These are phyloP conservation scores for Hygrophorus russula DNA, from an alignment of 768 basidiomycete species.

Conservation along the genomic window DNA sequence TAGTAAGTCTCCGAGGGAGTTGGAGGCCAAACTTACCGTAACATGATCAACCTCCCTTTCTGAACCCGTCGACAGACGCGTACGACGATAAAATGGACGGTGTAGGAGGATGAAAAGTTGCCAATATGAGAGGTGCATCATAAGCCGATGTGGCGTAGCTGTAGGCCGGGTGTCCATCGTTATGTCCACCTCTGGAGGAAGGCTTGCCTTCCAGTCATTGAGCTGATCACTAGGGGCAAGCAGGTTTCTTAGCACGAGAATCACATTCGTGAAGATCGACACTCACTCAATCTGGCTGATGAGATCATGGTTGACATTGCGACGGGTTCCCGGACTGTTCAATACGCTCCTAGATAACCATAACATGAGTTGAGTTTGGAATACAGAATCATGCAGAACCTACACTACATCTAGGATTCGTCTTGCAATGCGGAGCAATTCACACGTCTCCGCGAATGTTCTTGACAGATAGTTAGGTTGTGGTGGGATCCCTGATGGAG, in stretches of 20 bases:
- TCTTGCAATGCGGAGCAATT: constrained; percentile 36
- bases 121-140: constrained; percentile 46
- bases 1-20: not conserved
- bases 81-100: constrained; percentile 40
- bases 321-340: constrained; percentile 25
- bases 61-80: constrained; percentile 23
- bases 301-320: constrained; percentile 30
- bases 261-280: too few species aligned
- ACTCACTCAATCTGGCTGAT: constrained; percentile 46
- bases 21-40: constrained; percentile 30
- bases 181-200: constrained; percentile 37
- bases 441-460: constrained; percentile 37
- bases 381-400: constrained; percentile 10
- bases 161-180: constrained; percentile 27
- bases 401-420: constrained; percentile 47
- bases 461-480: constrained; percentile 33
- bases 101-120: constrained; percentile 52
- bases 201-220: constrained; percentile 34
- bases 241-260: too few species aligned
- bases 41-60: constrained; percentile 34
- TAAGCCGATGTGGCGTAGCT: constrained; percentile 41
- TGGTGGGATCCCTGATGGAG: constrained; percentile 24
- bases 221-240: constrained; percentile 37
- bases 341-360: constrained; percentile 27
- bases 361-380: not conserved